Evolutionary conservation across 345 rosid species (phyloP).

Genomic region (Dovyalis caffra): DNA sequence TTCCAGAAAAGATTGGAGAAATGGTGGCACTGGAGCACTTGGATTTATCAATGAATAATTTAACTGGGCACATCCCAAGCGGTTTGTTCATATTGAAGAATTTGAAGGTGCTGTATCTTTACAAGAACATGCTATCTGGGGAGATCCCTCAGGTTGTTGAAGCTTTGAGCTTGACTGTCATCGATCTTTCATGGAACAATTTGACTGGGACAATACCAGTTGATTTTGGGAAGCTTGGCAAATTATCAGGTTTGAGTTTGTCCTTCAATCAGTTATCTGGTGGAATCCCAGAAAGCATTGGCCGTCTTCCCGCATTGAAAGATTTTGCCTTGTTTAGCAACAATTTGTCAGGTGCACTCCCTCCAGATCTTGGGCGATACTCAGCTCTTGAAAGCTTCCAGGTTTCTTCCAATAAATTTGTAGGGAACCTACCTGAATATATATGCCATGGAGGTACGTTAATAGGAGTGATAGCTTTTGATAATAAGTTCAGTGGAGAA

Average conservation of each 20-base stretch:
- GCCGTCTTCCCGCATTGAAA: conserved; percentile 40
- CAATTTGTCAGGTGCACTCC: conserved; percentile 49
- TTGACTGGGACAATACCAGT: conserved; percentile 51
- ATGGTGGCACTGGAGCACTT: conserved; percentile 43
- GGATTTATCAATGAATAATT: conserved; percentile 46
- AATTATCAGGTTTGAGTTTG: conserved; percentile 26
- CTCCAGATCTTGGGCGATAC: conserved; percentile 48
- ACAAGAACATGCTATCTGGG: conserved; percentile 33
- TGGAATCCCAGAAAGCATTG: conserved; percentile 45
- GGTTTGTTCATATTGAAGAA: conserved; percentile 44
- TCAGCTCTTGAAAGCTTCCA: conserved; percentile 40
- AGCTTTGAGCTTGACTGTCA: conserved; percentile 22
- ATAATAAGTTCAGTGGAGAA: conserved; percentile 51
- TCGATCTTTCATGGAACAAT: conserved; percentile 53
- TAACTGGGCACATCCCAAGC: conserved; percentile 45
- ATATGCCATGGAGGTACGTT: conserved; percentile 46
- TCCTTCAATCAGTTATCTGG: conserved; percentile 48
- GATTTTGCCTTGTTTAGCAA: conserved; percentile 44
- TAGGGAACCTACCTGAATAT: conserved; percentile 46
- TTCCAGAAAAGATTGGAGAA: conserved; percentile 37
- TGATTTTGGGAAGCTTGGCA: conserved; percentile 45
- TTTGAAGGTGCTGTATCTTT: conserved; percentile 33
- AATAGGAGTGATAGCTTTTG: conserved; percentile 35
- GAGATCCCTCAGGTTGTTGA: conserved; percentile 44
- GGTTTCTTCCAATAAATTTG: conserved; percentile 39